A percentile compares a stretch with the other conserved stretches of the same genome.
Conservation (phyloP, 495 filamentous ascomycete species). For the Talaromyces proteolyticus region DNA sequence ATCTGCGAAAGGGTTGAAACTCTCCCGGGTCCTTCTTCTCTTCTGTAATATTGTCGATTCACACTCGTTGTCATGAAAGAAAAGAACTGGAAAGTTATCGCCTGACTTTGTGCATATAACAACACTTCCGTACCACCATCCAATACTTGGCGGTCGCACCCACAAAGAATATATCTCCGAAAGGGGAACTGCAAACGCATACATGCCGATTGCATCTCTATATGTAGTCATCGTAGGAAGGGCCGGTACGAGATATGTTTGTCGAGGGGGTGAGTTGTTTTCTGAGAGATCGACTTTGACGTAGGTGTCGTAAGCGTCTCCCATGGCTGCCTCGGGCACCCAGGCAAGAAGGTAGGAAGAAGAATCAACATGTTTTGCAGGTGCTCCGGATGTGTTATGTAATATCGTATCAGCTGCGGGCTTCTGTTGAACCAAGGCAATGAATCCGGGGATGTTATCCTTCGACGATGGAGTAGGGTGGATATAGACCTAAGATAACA, state of each 20-base stretch:
- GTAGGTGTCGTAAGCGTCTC: constrained; percentile 80
- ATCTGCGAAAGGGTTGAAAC: constrained; percentile 85
- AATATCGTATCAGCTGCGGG: constrained; percentile 22
- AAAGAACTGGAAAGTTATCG: constrained; percentile 88
- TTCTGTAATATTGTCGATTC: constrained; percentile 92
- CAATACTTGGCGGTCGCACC: constrained; percentile 84
- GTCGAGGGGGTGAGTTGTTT: constrained; percentile 69
- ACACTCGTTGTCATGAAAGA: constrained; percentile 97
- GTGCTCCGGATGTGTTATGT: constrained; percentile 38
- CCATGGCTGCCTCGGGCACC: constrained; percentile 86
- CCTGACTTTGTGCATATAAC: constrained; percentile 88
- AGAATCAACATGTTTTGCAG: constrained; percentile 39
- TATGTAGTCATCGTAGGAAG: constrained; percentile 74
- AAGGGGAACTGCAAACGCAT: constrained; percentile 88
- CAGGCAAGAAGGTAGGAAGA: constrained; percentile 84
- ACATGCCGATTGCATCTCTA: constrained; percentile 66
- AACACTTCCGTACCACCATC: constrained; percentile 96
- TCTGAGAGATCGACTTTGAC: constrained; percentile 91
- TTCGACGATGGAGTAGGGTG: constrained; percentile 89
- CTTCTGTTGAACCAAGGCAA: constrained; percentile 92
- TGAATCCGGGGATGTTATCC: constrained; percentile 95
- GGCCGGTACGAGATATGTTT: constrained; percentile 86
- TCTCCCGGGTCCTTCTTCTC: constrained; percentile 74
- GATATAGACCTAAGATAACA: constrained; percentile 73
- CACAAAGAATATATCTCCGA: constrained; percentile 85